Base-by-base conservation (phyloP, 345 rosid genomes). In the Reutealis trisperma region DNA sequence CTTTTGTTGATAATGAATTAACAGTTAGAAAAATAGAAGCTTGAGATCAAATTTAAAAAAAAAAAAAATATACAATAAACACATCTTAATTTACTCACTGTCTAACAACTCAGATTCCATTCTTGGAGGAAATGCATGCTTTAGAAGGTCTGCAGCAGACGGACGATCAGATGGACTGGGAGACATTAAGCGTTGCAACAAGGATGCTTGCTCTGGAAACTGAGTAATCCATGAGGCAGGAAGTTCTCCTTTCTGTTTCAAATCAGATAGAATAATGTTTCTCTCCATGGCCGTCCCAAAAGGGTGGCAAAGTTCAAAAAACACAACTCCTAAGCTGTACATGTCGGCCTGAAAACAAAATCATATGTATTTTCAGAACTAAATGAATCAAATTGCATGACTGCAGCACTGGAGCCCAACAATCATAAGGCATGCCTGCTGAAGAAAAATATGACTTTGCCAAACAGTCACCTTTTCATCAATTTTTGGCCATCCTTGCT, bases 101-200 rank as follows among this genome's bases (percentile, higher is more conserved):
- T 95, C 98, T 71, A 95, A 82, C 76, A 91, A 78, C 88, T 93
- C 97, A 49, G 84, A 88, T 83, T 95, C 98, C 99, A 95, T 90
- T 83, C 88, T 84, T 21, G 98, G 98, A 75, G 99, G 99, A 85
- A 95, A 90, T 65, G 86, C 92, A 63, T 88, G 84, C 84, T 89
- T 82, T 80, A 95, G 84, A 81, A 95, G 96, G 79, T 95, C 98
- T 37, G 87, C 81, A 63, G 98, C 99, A 78, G 98, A 93, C 47
- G 99, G 99, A 74, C 99, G 97, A 77, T 93, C 96, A 82, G 99
- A 93, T 72, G 99, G 99, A 86, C 91, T 95, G 82, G 91, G 88
- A 79, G 98, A 95, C 93, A 91, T 88, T 80, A 95, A 83, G 67
- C 83, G 89, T 74, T 49, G 84, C 77, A 95, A 86, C 71, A 95